Evolutionary conservation across 2,329 filamentous ascomycete genomes (phyloP).

Genomic region (Ceratocystis colombiana): DNA sequence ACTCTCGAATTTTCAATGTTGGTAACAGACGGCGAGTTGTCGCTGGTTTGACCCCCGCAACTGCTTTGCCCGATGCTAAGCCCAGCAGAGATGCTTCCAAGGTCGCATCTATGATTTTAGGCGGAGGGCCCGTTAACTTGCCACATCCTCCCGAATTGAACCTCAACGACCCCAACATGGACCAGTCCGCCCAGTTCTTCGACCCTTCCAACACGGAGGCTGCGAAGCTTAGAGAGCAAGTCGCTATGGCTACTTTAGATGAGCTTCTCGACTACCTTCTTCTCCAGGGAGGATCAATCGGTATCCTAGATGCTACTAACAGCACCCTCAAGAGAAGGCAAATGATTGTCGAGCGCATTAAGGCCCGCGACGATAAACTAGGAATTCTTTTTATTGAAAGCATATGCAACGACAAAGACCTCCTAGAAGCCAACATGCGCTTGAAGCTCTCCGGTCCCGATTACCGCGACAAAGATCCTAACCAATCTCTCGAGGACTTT

Average conservation of each 20-base stretch:
- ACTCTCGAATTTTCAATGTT: conserved; percentile 94
- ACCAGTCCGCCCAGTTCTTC: conserved; percentile 90
- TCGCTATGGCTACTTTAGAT: conserved; percentile 83
- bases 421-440: conserved; percentile 94
- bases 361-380: conserved; percentile 70
- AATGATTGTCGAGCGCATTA: conserved; percentile 72
- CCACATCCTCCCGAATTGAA: conserved; percentile 28
- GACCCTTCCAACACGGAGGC: conserved; percentile 80
- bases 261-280: conserved; percentile 87
- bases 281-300: conserved; percentile 70
- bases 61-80: conserved; percentile 27
- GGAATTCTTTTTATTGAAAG: conserved; percentile 94
- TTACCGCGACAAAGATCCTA: conserved; percentile 86
- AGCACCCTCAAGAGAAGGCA: conserved; percentile 81
- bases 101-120: conserved; percentile 49
- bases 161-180: conserved; percentile 37
- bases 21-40: conserved; percentile 79
- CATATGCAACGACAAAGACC: conserved; percentile 71
- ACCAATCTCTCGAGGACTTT: conserved; percentile 78
- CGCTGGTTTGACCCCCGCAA: conserved; percentile 44
- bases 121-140: conserved; percentile 39
- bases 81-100: conserved; percentile 40
- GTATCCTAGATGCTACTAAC: conserved; percentile 95
- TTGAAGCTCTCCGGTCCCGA: conserved; percentile 92
- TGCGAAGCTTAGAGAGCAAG: conserved; percentile 74